phyloP scores from a whole-genome alignment of 176 grass and related monocot species.

The Metroxylon sagu region DNA sequence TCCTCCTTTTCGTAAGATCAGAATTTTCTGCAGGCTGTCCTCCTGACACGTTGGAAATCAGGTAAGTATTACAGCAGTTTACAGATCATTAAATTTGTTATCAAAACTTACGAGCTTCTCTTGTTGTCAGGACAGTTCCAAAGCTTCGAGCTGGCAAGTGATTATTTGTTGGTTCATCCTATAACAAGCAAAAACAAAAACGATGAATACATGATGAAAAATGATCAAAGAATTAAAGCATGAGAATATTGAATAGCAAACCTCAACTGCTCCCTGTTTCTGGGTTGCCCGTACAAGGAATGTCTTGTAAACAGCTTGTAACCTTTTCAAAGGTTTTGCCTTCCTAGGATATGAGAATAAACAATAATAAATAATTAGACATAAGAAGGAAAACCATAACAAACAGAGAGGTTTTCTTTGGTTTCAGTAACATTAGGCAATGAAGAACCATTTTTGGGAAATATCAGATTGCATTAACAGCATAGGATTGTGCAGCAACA shows the following conservation, averaged over 20 bases:
- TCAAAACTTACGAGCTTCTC: constrained; percentile 34
- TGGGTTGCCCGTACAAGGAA: constrained; percentile 59
- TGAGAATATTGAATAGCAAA: constrained; percentile 7
- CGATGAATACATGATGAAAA: background rate
- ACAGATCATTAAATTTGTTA: constrained; percentile 2
- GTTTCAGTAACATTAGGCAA: no score
- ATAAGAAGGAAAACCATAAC: no score
- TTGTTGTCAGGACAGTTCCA: constrained; percentile 42
- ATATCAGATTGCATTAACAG: no score
- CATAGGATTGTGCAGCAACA: no score
- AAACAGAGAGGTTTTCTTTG: no score
- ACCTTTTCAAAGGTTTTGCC: constrained; percentile 59
- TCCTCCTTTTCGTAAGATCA: constrained; percentile 21
- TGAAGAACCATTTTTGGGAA: no score
- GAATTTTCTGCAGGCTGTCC: constrained; percentile 28
- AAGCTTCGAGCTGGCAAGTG: constrained; percentile 48
- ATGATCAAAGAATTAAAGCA: background rate
- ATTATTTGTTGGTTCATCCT: constrained; percentile 44
- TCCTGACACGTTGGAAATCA: constrained; percentile 34
- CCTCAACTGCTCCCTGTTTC: constrained; percentile 49
- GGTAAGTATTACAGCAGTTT: constrained; percentile 20
- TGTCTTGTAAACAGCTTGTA: constrained; percentile 53
- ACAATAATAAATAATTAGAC: background rate
- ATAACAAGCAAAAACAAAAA: constrained; percentile 4
- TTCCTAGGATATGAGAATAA: constrained; percentile 35